phyloP scores from a whole-genome alignment of 495 filamentous ascomycete genomes.

The Aspergillus sparsus region DNA sequence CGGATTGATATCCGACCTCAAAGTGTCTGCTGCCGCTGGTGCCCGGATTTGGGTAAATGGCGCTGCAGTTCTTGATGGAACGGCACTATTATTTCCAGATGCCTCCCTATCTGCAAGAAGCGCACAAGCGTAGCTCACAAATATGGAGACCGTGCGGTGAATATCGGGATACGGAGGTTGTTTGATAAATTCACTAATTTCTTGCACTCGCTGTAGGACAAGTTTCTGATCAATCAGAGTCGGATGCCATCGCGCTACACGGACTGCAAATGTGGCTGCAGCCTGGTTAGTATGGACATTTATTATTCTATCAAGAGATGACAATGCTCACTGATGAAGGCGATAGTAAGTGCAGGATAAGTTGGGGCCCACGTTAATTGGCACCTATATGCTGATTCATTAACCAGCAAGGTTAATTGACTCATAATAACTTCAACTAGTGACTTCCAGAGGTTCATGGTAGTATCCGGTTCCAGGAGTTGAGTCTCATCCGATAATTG shows the following conservation, averaged over 20 bases:
- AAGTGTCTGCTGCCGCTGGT: constrained; percentile 24
- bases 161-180: constrained; percentile 48
- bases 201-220: constrained; percentile 40
- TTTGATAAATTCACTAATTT: constrained; percentile 43
- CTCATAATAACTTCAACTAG: constrained; percentile 42
- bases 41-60: constrained; percentile 14
- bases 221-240: constrained; percentile 39
- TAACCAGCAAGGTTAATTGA: constrained; percentile 40
- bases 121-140: constrained; percentile 45
- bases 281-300: not conserved
- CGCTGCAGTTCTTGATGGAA: constrained; percentile 1
- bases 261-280: constrained; percentile 43
- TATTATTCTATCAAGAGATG: not conserved
- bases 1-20: constrained; percentile 18
- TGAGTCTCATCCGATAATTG: constrained; percentile 28
- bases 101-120: constrained; percentile 36
- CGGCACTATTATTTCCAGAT: not conserved
- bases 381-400: constrained; percentile 40
- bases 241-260: constrained; percentile 45
- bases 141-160: constrained; percentile 46
- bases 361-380: constrained; percentile 45
- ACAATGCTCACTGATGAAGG: constrained; percentile 44
- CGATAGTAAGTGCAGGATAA: constrained; percentile 44
- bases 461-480: constrained; percentile 30
- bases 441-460: constrained; percentile 40